phyloP scores from a whole-genome alignment of 1,284 basidiomycete species.

The Ganoderma boninense region DNA sequence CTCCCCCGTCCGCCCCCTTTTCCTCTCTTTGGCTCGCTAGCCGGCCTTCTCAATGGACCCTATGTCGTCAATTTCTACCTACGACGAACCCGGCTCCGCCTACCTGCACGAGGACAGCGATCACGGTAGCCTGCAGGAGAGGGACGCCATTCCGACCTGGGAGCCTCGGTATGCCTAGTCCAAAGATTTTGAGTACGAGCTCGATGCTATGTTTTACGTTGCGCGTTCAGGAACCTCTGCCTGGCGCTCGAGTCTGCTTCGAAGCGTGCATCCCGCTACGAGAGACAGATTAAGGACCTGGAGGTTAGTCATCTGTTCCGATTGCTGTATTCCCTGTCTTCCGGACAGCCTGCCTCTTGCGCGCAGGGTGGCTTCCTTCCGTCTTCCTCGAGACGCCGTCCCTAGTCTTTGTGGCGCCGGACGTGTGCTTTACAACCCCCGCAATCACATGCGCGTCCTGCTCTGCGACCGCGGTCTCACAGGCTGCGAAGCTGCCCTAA shows the following conservation, averaged over 20 bases:
- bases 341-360: not conserved
- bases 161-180: constrained; percentile 28
- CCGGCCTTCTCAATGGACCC: not conserved
- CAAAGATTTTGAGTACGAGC: not conserved
- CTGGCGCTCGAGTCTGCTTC: constrained; percentile 55
- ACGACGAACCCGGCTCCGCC: constrained; percentile 23
- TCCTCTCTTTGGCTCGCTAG: not conserved
- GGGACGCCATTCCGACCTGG: constrained; percentile 24
- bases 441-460: constrained; percentile 26
- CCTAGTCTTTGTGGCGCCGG: constrained; percentile 12
- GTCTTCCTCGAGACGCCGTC: constrained; percentile 19
- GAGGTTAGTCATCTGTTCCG: constrained; percentile 55
- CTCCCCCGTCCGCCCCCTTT: not conserved
- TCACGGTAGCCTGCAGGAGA: constrained; percentile 23
- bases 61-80: constrained; percentile 28
- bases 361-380: not conserved
- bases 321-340: constrained; percentile 3
- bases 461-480: not conserved
- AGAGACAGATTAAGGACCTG: constrained; percentile 72
- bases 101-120: constrained; percentile 20
- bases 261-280: constrained; percentile 60
- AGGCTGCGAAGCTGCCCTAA: not conserved
- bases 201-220: not conserved
- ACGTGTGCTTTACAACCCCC: constrained; percentile 5
- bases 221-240: constrained; percentile 33